These are phyloP conservation scores for Fabrea salina DNA, from an alignment of 169 alveolate genomes.

Conservation along the genomic window DNA sequence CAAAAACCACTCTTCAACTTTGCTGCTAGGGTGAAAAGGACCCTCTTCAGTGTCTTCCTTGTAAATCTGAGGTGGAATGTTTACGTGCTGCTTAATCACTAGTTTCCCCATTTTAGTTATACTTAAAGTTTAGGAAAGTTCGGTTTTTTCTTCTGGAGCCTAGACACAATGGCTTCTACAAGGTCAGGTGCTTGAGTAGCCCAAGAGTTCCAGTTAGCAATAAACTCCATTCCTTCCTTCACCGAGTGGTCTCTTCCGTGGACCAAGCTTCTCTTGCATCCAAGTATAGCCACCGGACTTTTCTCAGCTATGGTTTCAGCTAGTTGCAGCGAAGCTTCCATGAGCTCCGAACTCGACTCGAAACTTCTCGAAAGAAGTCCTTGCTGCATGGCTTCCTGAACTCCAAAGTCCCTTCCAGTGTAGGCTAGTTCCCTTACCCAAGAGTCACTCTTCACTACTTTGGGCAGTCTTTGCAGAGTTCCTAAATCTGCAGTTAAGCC, in stretches of 20 bases:
- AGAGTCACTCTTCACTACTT: constrained; percentile 44
- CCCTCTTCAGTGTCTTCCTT: too few relatives aligned
- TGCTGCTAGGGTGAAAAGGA: too few relatives aligned
- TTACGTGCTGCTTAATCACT: too few relatives aligned
- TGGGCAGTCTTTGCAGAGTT: constrained; percentile 63
- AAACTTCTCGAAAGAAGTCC: constrained; percentile 51
- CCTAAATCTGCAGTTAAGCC: constrained; percentile 78
- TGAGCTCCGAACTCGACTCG: constrained; percentile 31
- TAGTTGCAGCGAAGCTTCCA: constrained; percentile 29
- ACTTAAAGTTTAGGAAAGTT: neutral
- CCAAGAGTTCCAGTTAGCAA: neutral
- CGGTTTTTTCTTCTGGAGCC: neutral
- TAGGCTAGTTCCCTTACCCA: constrained; percentile 66
- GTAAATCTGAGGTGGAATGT: too few relatives aligned
- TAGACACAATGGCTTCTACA: neutral
- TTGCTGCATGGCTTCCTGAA: constrained; percentile 54
- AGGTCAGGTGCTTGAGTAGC: neutral
- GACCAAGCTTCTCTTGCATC: constrained; percentile 21
- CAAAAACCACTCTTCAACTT: too few relatives aligned
- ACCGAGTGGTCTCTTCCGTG: constrained; percentile 46
- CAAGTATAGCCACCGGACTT: constrained; percentile 49
- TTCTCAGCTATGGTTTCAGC: constrained; percentile 44
- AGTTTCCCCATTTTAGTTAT: too few relatives aligned
- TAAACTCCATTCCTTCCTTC: neutral
- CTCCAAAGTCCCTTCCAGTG: constrained; percentile 62